Percentiles rank a stretch among this genome's conserved stretches.
Evolutionary conservation across 2,329 filamentous ascomycete species (phyloP).

Genomic region (Trichoderma atrobrunneum): DNA sequence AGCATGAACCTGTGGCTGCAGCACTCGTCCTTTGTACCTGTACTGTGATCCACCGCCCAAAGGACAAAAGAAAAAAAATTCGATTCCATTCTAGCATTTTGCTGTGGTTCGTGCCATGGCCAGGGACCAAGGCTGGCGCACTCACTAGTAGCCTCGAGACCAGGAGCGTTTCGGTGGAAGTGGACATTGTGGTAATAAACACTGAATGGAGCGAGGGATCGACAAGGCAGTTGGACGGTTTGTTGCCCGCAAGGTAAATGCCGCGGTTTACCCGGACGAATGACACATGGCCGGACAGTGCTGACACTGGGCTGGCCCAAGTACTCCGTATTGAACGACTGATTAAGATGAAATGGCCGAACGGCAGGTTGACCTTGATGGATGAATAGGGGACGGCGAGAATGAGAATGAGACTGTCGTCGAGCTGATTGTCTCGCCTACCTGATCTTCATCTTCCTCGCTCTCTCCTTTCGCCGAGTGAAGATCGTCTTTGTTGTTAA

Average conservation of each 20-base stretch:
- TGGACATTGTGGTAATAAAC: neutral
- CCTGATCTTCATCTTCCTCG: neutral
- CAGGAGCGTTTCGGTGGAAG: neutral
- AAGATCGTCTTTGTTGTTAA: constrained; percentile 5
- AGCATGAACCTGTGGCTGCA: neutral
- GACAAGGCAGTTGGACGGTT: constrained; percentile 14
- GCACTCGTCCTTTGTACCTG: neutral
- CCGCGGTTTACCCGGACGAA: constrained; percentile 3
- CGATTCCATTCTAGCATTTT: neutral
- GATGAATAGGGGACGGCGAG: constrained; percentile 6
- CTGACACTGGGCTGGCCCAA: neutral
- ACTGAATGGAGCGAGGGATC: constrained; percentile 6
- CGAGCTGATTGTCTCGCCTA: neutral
- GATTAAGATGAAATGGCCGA: constrained; percentile 11
- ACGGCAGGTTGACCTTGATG: neutral
- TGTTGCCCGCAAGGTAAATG: neutral
- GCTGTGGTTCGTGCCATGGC: constrained; percentile 12
- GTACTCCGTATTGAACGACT: constrained; percentile 8
- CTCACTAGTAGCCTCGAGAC: constrained; percentile 14
- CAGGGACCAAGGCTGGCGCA: constrained; percentile 9
- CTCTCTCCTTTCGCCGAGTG: neutral
- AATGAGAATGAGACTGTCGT: neutral
- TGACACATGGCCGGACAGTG: neutral
- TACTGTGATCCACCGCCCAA: constrained; percentile 1
- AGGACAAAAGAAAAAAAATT: neutral